Evolutionary conservation across 306 rosid species (phyloP).

Genomic region (Cucurbita ficifolia): DNA sequence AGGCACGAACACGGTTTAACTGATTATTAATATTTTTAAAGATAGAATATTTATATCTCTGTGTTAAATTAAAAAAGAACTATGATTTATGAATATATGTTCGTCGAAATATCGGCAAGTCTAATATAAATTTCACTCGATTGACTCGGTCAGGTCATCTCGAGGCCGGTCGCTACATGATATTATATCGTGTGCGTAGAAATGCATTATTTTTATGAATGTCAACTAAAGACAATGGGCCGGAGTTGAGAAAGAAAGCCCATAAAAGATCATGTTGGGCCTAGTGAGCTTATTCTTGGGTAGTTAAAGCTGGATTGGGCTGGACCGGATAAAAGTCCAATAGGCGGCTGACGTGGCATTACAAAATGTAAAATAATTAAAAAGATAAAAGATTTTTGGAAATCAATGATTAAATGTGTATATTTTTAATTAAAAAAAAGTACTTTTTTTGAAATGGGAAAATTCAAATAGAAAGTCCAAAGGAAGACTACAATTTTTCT

Average conservation of each 20-base stretch:
- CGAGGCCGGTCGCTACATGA: background rate
- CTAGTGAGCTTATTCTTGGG: background rate
- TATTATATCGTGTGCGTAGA: background rate
- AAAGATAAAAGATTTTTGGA: background rate
- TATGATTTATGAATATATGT: too few species aligned
- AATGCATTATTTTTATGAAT: background rate
- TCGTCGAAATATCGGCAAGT: too few species aligned
- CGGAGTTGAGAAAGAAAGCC: background rate
- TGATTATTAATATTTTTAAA: too few species aligned
- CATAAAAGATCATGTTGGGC: background rate
- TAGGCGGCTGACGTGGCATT: background rate
- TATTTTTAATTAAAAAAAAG: too few species aligned
- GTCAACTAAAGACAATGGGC: background rate
- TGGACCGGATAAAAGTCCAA: background rate
- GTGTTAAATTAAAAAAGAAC: too few species aligned
- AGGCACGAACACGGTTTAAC: too few species aligned
- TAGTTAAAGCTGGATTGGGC: background rate
- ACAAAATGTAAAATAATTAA: too few species aligned
- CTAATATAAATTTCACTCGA: too few species aligned
- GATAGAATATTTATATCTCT: too few species aligned
- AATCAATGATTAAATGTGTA: background rate
- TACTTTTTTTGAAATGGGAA: background rate
- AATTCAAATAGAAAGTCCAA: background rate
- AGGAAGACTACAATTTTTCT: background rate
- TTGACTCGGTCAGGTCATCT: background rate